A percentile compares a stretch with the other conserved stretches of the same genome.
These are phyloP conservation scores for Dispira simplex DNA, from an alignment of 192 early-diverging fungal genomes.

Conservation along the genomic window DNA sequence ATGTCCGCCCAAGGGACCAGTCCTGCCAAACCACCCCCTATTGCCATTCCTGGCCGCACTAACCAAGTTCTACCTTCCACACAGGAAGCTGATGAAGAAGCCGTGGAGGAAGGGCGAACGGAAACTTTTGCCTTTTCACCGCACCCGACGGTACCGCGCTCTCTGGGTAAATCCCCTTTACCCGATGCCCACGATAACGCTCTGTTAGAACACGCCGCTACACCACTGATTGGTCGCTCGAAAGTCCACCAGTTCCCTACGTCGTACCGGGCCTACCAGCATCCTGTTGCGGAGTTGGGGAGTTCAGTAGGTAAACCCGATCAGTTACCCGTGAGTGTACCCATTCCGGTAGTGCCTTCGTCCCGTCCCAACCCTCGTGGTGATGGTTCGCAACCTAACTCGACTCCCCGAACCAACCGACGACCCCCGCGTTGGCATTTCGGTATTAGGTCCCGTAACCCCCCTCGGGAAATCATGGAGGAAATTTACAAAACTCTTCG, in stretches of 20 bases:
- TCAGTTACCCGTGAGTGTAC: conserved; percentile 1
- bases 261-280: conserved; percentile 10
- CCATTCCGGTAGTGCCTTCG: neutral
- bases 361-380: neutral
- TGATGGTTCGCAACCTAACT: neutral
- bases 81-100: too few relatives aligned
- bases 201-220: neutral
- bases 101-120: too few relatives aligned
- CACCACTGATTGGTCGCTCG: conserved; percentile 6
- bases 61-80: too few relatives aligned
- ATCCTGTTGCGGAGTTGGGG: neutral
- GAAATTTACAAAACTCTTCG: conserved; percentile 90
- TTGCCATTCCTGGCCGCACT: neutral
- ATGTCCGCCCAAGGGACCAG: neutral
- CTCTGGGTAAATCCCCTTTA: too few relatives aligned
- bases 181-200: too few relatives aligned
- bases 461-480: conserved; percentile 90
- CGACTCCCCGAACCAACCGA: neutral
- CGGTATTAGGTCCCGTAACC: conserved; percentile 85
- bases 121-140: conserved; percentile 2
- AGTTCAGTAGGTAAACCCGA: too few relatives aligned
- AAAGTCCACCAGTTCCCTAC: neutral
- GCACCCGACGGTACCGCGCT: neutral
- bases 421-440: conserved; percentile 90
- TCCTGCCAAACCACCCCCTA: neutral